Evolutionary conservation across 2,329 filamentous ascomycete species (phyloP).

Genomic region (Diaporthe citriasiana): DNA sequence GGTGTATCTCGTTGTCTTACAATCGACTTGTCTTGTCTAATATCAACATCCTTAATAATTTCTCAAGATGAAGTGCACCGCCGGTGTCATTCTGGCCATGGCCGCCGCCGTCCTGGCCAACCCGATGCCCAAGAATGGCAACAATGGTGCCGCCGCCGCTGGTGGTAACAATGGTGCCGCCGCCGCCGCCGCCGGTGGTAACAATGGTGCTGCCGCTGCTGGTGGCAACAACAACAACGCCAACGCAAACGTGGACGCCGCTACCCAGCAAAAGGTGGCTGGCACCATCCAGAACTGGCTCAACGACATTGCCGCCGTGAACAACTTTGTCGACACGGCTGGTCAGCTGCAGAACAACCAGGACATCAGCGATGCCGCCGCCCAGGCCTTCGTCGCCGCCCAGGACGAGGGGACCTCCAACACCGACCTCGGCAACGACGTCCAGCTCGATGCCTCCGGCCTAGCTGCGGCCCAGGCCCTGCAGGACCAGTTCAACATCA

Average conservation of each 20-base stretch:
- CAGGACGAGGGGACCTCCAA: constrained; percentile 36
- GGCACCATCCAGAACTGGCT: constrained; percentile 33
- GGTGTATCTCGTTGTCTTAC: not conserved
- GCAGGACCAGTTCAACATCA: constrained; percentile 35
- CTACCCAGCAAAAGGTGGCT: constrained; percentile 8
- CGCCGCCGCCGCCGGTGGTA: not conserved
- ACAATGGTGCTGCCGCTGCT: not conserved
- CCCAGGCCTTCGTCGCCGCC: constrained; percentile 31
- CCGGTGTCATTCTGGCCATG: constrained; percentile 23
- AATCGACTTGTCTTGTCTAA: not conserved
- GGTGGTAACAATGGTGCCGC: too few species aligned
- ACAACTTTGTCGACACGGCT: constrained; percentile 37
- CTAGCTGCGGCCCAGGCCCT: constrained; percentile 10
- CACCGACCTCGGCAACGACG: constrained; percentile 7
- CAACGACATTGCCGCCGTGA: constrained; percentile 30
- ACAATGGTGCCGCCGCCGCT: not conserved
- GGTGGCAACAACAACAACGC: constrained; percentile 14
- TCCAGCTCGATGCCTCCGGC: constrained; percentile 31
- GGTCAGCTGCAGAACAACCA: constrained; percentile 10
- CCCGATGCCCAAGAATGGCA: constrained; percentile 16
- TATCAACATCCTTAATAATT: not conserved
- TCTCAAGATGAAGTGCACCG: constrained; percentile 33
- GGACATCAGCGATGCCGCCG: constrained; percentile 34
- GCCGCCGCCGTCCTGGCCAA: constrained; percentile 13
- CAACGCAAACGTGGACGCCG: constrained; percentile 4